Evolutionary conservation across 108 stramenopile species (phyloP), one percentile per base, ranked within the genome.

Genomic region (Chaetoceros muelleri): DNA sequence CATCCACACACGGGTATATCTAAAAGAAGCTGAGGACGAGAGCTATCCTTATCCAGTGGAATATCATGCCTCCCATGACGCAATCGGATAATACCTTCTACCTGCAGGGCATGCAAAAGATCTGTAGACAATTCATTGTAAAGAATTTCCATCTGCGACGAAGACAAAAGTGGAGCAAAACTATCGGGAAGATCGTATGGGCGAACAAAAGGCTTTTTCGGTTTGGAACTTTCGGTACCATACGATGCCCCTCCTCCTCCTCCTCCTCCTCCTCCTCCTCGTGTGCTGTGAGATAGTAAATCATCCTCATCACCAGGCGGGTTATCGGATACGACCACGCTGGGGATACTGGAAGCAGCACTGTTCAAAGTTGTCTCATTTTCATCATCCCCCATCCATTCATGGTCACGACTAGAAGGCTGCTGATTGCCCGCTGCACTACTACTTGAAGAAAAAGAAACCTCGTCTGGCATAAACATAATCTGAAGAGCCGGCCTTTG

Each of bases 111-210:
- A 66, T 93, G 91, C 24, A 93, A 74, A 19, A 93, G 58, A 73
- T 93, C 83, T 0, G 85, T 75, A 30, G 91, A 82, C 40, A 93
- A 64, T 34, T 74, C 67, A 49, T 80, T 53, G n/a, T 66, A 60
- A 2, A 84, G 40, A 21, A 88, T 46, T 61, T 88, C 78, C 46
- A 82, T 79, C 30, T 86, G 81, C 16, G 81, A 83, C 2, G 85
- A 87, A 3, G 83, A 85, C 13, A 93, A 67, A 3, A 93, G 69
- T 0, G 91, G 91, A 27, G 91, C 91, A 73, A 93, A 93, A 40
- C 80, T 82, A 63, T 89, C 86, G 22, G 91, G 87, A 8, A 87
- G 71, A 58, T 83, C 84, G 24, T 53, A 19, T 29, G 25, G 23
- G 25, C 70, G 52, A 25, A 59, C 47, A 30, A 47, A 56, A 18